Base-by-base conservation (phyloP, 148 eudicot genomes). In the Polygonum maritimum region DNA sequence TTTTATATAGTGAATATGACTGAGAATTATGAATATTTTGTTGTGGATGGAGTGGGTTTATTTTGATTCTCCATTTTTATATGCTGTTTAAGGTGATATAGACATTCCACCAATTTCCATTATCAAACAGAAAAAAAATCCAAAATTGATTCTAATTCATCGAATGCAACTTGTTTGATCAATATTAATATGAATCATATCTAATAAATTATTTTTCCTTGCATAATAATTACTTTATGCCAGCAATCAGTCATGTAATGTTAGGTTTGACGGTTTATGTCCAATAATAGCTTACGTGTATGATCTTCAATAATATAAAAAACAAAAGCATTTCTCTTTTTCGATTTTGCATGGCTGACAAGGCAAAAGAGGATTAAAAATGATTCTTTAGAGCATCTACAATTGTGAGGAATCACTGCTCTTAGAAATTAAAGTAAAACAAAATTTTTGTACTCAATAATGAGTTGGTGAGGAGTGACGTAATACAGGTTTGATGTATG, bases 91-190 rank as follows among this genome's bases (percentile, higher is more conserved):
- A 67, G 71, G 5, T 67, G 71, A 67, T 36, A 67, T 67, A 1
- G 71, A 67, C 71, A 36, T 67, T 67, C 44, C 71, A 67, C 71
- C 71, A 38, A 38, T 35, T 67, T 67, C 19, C 44, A 67, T 67
- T 38, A 35, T 67, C 36, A 35, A 35, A 15, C 38, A 22, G 2
- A 2, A 67, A 38, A 65, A 15, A 67, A 36, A 15, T 36, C 19
- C 44, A 1, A 15, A 67, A 38, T 36, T 67, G 3, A 67, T 67
- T 67, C 19, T 33, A 67, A 38, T 67, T 5, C 71, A 67, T 35
- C 36, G 71, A 67, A 67, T 67, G 71, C 41, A 67, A 67, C 71
- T 41, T 35, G 7, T 35, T 35, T 67, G 45, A 67, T 36, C 71
- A n/a, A 16, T 14, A 35, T 67, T 67, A 44, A 36, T 67, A 36